Conservation (phyloP, 1,284 basidiomycete genomes). For the Tylopilus sp. region DNA sequence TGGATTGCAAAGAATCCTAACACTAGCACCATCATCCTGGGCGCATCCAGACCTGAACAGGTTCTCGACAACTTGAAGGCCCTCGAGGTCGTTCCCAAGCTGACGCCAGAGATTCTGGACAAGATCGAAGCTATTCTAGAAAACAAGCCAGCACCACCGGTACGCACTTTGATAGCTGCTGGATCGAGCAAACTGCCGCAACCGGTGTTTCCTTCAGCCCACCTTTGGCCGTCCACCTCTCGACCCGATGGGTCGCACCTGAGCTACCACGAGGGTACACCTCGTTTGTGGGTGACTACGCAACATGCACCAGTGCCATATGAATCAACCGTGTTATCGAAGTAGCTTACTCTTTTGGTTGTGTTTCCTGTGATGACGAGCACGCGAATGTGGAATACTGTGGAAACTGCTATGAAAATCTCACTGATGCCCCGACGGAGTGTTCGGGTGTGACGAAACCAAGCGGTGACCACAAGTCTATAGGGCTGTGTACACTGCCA, state of each 20-base stretch:
- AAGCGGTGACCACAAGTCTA: no score
- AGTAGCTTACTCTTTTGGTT: neutral
- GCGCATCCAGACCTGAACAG: conserved; percentile 48
- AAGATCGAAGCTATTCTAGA: conserved; percentile 55
- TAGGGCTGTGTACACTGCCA: no score
- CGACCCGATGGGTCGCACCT: conserved; percentile 25
- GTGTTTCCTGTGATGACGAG: neutral
- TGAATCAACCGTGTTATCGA: neutral
- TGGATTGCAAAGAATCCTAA: conserved; percentile 72
- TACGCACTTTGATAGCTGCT: conserved; percentile 14
- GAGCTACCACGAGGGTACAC: neutral
- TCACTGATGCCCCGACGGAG: neutral
- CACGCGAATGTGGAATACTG: conserved; percentile 3
- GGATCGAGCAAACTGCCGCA: neutral
- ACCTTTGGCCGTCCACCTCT: conserved; percentile 30
- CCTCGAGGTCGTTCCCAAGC: conserved; percentile 53
- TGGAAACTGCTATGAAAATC: neutral
- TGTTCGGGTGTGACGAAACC: no score
- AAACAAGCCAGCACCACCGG: conserved; percentile 32
- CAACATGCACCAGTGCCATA: neutral
- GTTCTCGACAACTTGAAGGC: conserved; percentile 62
- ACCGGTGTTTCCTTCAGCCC: conserved; percentile 17
- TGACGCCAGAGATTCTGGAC: conserved; percentile 49
- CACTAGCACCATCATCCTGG: conserved; percentile 63
- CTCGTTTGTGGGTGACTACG: neutral